Base-by-base conservation (phyloP, 2,329 filamentous ascomycete genomes). In the Aspergillus sp. region DNA sequence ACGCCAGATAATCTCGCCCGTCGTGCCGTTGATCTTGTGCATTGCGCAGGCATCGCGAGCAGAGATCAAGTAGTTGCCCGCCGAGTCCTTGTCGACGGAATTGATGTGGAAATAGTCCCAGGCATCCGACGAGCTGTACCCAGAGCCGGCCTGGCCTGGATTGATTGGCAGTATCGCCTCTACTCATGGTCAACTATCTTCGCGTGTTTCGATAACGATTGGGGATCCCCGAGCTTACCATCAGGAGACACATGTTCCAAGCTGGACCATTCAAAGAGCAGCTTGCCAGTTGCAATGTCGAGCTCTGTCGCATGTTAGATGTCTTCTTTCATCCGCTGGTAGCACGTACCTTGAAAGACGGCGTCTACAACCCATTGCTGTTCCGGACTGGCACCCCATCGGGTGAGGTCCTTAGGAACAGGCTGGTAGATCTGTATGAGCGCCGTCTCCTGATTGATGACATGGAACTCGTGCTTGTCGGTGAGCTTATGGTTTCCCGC, bases 181-280 rank as follows among this genome's bases (percentile, higher is more conserved):
- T 67, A 29, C n/a, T n/a, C n/a, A n/a, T n/a, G n/a, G n/a, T n/a
- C n/a, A 3, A 19, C 1, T 14, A 5, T 16, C 14, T 49, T 17
- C 22, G 34, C 12, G 2, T 24, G 22, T 8, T 8, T 24, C 22
- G 22, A n/a, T n/a, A n/a, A n/a, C n/a, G 22, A 24, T 24, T 24
- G 22, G 25, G 12, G 3, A 11, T 12, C 12, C 3, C 8, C 25
- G 12, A 27, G 14, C 49, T 48, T 58, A 59, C 68, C 63, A 25
- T 64, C 59, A 1, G 69, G 70, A 26, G 63, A 58, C n/a, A 74
- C 59, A 48, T 76, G 69, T 35, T 75, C 71, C 7, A 76, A 53
- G 40, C 68, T 70, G 17, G 63, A 64, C 74, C 74, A 78, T 42
- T 78, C 72, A 40, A 77, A 78, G 8, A 76, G 39, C 3, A 78